Percentiles rank a stretch among this genome's conserved stretches.
These are phyloP conservation scores for Phytophthora kernoviae DNA, from an alignment of 352 stramenopile species.

Conservation along the genomic window DNA sequence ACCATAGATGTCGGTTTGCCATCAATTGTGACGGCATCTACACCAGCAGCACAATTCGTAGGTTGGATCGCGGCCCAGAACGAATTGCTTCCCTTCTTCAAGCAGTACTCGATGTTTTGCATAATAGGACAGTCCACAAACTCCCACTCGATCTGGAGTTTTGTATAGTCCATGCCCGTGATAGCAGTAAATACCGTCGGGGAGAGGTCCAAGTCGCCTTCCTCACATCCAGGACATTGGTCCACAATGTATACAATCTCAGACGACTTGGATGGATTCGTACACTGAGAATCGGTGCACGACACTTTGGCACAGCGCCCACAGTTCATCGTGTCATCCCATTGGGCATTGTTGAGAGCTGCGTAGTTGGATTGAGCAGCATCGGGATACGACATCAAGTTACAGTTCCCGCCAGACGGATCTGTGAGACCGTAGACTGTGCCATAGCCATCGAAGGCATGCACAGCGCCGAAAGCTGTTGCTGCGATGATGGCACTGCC, in stretches of 20 bases:
- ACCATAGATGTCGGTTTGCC: conserved; percentile 55
- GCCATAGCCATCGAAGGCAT: conserved; percentile 12
- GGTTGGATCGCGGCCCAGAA: conserved; percentile 30
- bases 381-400: conserved; percentile 18
- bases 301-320: conserved; percentile 23
- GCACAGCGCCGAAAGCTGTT: conserved; percentile 5
- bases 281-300: conserved; percentile 17
- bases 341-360: conserved; percentile 26
- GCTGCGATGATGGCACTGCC: conserved; percentile 5
- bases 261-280: conserved; percentile 12
- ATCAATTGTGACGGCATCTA: conserved; percentile 22
- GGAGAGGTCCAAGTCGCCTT: conserved; percentile 24
- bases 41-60: conserved; percentile 12
- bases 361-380: conserved; percentile 15
- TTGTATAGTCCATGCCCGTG: conserved; percentile 13
- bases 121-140: conserved; percentile 22
- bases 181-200: conserved; percentile 23
- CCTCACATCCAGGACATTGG: conserved; percentile 23
- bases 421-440: conserved; percentile 20
- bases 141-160: conserved; percentile 22
- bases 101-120: conserved; percentile 21
- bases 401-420: conserved; percentile 28
- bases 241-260: conserved; percentile 27
- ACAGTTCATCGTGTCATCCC: conserved; percentile 23
- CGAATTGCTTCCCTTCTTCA: conserved; percentile 24